Evolutionary conservation across 345 rosid species (phyloP).

Genomic region (Populus tremula): DNA sequence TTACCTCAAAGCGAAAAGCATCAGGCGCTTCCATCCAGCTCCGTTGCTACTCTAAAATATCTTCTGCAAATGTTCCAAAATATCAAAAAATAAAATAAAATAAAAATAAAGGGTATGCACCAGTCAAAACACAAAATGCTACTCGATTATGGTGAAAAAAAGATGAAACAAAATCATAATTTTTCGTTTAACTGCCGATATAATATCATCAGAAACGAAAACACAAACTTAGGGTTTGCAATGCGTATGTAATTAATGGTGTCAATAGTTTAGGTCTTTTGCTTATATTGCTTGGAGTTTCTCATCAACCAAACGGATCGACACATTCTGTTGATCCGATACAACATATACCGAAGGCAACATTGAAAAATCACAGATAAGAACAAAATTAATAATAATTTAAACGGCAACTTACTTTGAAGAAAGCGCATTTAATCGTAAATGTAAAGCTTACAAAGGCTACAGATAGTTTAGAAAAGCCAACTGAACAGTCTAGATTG

Average conservation of each 20-base stretch:
- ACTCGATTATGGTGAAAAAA: neutral
- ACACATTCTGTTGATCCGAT: neutral
- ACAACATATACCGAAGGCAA: neutral
- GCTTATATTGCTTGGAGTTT: slow-evolving; percentile 4
- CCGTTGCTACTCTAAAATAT: slow-evolving; percentile 3
- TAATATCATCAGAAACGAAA: neutral
- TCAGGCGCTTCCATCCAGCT: neutral
- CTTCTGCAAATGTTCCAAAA: neutral
- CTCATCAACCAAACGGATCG: slow-evolving; percentile 22
- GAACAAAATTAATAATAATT: neutral
- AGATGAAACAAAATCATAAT: neutral
- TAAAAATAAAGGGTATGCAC: neutral
- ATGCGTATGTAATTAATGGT: neutral
- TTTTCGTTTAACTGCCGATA: neutral
- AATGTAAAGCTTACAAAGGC: slow-evolving; percentile 12
- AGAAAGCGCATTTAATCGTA: slow-evolving; percentile 17
- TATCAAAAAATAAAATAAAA: neutral
- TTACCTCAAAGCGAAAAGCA: neutral
- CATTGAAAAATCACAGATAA: neutral
- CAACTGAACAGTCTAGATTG: neutral
- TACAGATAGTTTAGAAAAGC: neutral
- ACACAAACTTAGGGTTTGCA: neutral
- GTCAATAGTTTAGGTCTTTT: neutral
- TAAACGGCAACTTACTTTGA: slow-evolving; percentile 4
- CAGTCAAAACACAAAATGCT: neutral